Conservation (phyloP, 202 grass and related monocot genomes). For the Panicum virgatum region DNA sequence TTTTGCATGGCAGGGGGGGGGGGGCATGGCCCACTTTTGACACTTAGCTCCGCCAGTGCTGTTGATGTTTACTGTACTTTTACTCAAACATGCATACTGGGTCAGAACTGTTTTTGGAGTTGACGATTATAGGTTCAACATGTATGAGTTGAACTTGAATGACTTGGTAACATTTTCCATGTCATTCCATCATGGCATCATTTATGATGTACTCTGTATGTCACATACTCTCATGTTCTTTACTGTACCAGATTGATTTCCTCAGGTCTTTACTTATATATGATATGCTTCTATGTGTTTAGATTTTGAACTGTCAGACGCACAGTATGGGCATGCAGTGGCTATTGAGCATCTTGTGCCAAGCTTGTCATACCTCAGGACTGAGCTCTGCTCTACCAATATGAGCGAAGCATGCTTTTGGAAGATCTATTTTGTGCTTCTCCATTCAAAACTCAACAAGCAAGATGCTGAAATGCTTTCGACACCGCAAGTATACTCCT, state of each 20-base stretch:
- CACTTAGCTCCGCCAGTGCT: too few relatives aligned
- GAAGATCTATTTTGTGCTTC: constrained; percentile 99
- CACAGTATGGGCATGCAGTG: constrained; percentile 86
- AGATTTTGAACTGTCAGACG: constrained; percentile 96
- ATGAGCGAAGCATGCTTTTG: constrained; percentile 99
- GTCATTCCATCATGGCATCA: constrained; percentile 19
- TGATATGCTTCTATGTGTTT: constrained; percentile 31
- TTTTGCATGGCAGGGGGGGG: too few relatives aligned
- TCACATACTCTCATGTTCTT: not conserved
- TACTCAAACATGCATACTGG: not conserved
- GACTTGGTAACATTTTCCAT: constrained; percentile 6
- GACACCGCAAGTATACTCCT: constrained; percentile 60
- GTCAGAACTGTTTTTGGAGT: constrained; percentile 12
- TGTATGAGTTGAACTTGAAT: constrained; percentile 4
- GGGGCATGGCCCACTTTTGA: too few relatives aligned
- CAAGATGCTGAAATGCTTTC: constrained; percentile 81
- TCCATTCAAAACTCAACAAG: constrained; percentile 73
- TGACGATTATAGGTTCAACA: constrained; percentile 10
- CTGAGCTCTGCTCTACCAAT: constrained; percentile 76
- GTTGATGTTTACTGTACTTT: not conserved
- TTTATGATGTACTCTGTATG: not conserved
- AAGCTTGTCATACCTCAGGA: constrained; percentile 83
- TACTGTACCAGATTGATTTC: not conserved
- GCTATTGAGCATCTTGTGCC: constrained; percentile 74
- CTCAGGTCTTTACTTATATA: constrained; percentile 27